Conservation (phyloP, 176 grass and related monocot species). For the Carex myosuroides region DNA sequence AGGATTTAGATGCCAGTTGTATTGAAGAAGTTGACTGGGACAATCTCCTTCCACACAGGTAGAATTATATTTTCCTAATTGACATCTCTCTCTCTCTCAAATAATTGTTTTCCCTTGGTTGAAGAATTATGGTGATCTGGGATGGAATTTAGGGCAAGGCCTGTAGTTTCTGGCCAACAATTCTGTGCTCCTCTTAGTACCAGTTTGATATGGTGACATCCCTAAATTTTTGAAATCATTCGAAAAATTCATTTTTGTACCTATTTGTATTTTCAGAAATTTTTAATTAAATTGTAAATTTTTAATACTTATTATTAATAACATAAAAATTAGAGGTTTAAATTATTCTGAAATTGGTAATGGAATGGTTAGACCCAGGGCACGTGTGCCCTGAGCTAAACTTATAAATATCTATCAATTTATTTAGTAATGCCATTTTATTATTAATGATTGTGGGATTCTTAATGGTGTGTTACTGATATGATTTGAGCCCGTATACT, state of each 20-base stretch:
- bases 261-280: too few relatives aligned
- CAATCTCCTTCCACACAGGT: conserved; percentile 70
- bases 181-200: neutral
- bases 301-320: too few relatives aligned
- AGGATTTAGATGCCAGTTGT: conserved; percentile 49
- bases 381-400: neutral
- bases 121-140: neutral
- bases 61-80: conserved; percentile 11
- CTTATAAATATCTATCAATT: neutral
- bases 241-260: too few relatives aligned
- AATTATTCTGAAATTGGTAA: neutral
- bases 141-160: neutral
- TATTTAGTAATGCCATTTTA: neutral
- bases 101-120: neutral
- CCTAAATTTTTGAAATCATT: too few relatives aligned
- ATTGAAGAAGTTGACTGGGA: conserved; percentile 89
- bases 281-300: too few relatives aligned
- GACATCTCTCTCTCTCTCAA: neutral
- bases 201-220: neutral
- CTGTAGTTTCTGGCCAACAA: neutral
- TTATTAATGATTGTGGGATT: neutral
- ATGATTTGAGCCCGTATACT: neutral
- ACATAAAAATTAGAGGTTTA: too few relatives aligned
- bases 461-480: neutral
- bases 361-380: neutral